Evolutionary conservation across 2,329 filamentous ascomycete species (phyloP), one percentile per base, ranked within the genome.

Genomic region (Lachnellula suecica): DNA sequence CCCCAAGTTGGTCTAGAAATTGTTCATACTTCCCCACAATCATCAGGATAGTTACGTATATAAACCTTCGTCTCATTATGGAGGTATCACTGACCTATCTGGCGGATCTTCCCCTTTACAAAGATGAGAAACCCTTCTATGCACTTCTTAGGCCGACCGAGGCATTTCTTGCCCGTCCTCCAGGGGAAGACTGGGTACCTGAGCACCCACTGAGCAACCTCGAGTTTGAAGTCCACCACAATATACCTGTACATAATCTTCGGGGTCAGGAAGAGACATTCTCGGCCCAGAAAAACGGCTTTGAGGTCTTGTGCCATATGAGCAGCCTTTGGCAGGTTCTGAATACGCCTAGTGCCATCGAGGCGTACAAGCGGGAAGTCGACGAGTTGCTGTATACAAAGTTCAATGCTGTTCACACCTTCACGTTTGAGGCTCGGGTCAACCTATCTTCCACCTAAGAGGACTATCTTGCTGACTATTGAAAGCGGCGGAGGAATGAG

Each of bases 191-290:
- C n/a, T n/a, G n/a, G n/a, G n/a, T n/a, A n/a, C 41, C 55, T 44
- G 27, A 44, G 2, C 22, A 56, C 8, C 53, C 53, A 19, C 29
- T 57, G 4, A 49, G 58, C 27, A 61, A 59, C 41, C 46, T 61
- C 1, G 57, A 61, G 40, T 59, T 58, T 37, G 57, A 58, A 29
- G 31, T 46, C 25, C 23, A 48, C 34, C 19, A 38, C 1, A 42
- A 49, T 8, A 56, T 61, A 13, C 9, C 10, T 4, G 54, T 61
- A n/a, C 23, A 44, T 7, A 53, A 61, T 24, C 54, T 61, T 4
- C 34, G 59, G 19, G 37, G 48, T 11, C 19, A 45, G 8, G n/a
- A 35, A 2, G 17, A 25, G 1, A 11, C 22, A 3, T 7, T 17
- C n/a, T 2, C 17, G 6, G 23, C 59, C 15, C 27, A 54, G 4